Base-by-base conservation (phyloP, 495 filamentous ascomycete genomes). In the Pyronema domesticum region DNA sequence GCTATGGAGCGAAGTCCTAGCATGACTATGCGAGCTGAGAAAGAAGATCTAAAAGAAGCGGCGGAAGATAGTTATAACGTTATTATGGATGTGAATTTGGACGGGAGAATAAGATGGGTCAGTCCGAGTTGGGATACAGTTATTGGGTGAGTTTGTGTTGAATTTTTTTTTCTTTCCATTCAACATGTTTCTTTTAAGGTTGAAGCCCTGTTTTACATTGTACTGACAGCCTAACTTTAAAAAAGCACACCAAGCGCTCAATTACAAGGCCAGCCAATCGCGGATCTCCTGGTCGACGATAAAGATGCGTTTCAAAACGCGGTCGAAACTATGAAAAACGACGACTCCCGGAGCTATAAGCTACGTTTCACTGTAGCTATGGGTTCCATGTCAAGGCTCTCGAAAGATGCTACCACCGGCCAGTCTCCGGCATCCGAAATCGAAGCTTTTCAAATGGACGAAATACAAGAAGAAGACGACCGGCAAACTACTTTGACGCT, bases 91-190 rank as follows among this genome's bases (percentile, higher is more conserved):
- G 76, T 98, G 51, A 85, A 82, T 60, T 73, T 96, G 46, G 85
- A 94, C 60, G 86, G 86, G 46, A 81, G 76, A 39, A 82, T 98
- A 60, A 79, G 85, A 64, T 96, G 93, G 86, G 89, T 91, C 55
- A 96, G 89, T 68, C 84, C 87, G 7, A 94, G 89, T n/a, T 98
- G 91, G 91, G 78, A 78, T 54, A 86, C 94, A 62, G 84, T 98
- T 44, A 81, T 96, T 46, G 91, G 91, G 63, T 66, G 57, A 55
- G 62, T 40, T 37, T 13, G 23, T 30, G 23, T 30, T 30, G 23
- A 30, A 30, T 2, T 30, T 2, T 30, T 30, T 30, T 30, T 2
- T 30, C 5, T 30, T 10, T 8, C 23, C 23, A 30, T 30, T 30
- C 23, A 30, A 30, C 23, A 30, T 1, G 5, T 5, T 30, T 5